Percentiles rank a stretch among this genome's conserved stretches.
phyloP scores from a whole-genome alignment of 108 stramenopile species.

The Cylindrotheca fusiformis region DNA sequence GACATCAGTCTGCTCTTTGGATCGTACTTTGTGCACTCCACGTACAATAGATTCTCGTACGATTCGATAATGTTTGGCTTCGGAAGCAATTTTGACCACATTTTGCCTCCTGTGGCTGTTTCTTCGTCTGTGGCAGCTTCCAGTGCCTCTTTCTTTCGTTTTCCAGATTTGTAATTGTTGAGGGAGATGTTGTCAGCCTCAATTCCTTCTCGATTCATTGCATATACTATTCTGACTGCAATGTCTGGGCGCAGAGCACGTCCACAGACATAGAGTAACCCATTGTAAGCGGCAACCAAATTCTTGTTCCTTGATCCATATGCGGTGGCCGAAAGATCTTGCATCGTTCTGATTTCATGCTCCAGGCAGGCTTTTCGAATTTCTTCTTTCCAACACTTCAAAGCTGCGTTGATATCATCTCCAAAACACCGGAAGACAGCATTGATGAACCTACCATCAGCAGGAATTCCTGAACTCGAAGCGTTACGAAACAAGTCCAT shows the following conservation, averaged over 20 bases:
- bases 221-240: slow-evolving; percentile 66
- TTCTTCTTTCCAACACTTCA: slow-evolving; percentile 62
- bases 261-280: slow-evolving; percentile 73
- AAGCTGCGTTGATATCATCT: slow-evolving; percentile 58
- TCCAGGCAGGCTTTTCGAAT: slow-evolving; percentile 51
- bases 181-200: slow-evolving; percentile 54
- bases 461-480: slow-evolving; percentile 22
- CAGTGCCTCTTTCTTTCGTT: slow-evolving; percentile 23
- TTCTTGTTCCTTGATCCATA: slow-evolving; percentile 50
- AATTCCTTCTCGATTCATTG: slow-evolving; percentile 72
- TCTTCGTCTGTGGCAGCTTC: background rate
- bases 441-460: slow-evolving; percentile 80
- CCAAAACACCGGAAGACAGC: slow-evolving; percentile 78
- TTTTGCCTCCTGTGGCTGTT: background rate
- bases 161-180: slow-evolving; percentile 63
- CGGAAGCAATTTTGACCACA: slow-evolving; percentile 24
- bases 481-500: slow-evolving; percentile 39
- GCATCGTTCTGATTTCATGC: slow-evolving; percentile 15
- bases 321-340: slow-evolving; percentile 63
- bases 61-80: slow-evolving; percentile 36
- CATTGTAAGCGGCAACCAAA: slow-evolving; percentile 79
- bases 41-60: slow-evolving; percentile 60
- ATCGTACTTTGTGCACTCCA: slow-evolving; percentile 79
- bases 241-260: slow-evolving; percentile 71
- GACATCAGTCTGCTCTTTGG: slow-evolving; percentile 54